Percentiles rank a stretch among this genome's conserved stretches.
These are phyloP conservation scores for Jasminum sambac DNA, from an alignment of 257 asterid species.

Conservation along the genomic window DNA sequence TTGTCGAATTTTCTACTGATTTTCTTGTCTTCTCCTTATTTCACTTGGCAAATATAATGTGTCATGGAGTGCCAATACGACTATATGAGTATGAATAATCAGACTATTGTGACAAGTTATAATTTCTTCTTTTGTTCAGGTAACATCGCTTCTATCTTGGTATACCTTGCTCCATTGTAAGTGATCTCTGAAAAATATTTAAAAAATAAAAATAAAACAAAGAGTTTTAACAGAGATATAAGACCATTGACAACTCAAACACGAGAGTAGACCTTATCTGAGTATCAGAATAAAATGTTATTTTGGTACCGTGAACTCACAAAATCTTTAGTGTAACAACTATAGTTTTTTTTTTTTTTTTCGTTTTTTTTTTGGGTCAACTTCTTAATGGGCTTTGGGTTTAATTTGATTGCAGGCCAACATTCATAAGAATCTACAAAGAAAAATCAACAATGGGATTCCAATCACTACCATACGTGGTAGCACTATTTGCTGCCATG, in stretches of 20 bases:
- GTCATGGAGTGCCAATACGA: neutral
- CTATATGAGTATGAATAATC: too few species aligned
- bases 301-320: too few species aligned
- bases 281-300: too few species aligned
- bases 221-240: too few species aligned
- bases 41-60: neutral
- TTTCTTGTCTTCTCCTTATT: neutral
- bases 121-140: constrained; percentile 45
- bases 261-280: too few species aligned
- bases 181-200: constrained; percentile 22
- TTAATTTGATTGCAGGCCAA: constrained; percentile 40
- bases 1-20: neutral
- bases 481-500: constrained; percentile 53
- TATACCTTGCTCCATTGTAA: constrained; percentile 82
- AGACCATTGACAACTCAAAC: too few species aligned
- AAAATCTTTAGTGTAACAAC: too few species aligned
- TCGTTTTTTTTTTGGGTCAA: too few species aligned
- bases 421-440: constrained; percentile 43
- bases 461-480: constrained; percentile 51
- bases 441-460: constrained; percentile 55
- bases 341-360: too few species aligned
- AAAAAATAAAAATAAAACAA: neutral
- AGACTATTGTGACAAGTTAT: too few species aligned
- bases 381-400: neutral
- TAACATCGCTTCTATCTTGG: constrained; percentile 63